Evolutionary conservation across 2,329 filamentous ascomycete species (phyloP).

Genomic region (Ascochyta viciae-villosae): DNA sequence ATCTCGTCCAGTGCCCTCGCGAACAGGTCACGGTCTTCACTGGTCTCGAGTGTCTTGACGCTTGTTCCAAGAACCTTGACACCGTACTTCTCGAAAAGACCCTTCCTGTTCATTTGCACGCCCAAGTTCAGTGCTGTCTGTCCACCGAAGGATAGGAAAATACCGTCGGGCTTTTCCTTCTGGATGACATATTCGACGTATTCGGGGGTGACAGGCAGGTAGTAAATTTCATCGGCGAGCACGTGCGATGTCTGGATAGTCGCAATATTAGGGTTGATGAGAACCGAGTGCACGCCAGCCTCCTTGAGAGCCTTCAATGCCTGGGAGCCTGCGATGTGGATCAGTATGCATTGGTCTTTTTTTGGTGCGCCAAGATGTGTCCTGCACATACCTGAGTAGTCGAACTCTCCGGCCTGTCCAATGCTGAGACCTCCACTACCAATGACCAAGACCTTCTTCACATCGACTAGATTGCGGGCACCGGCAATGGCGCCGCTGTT

Average conservation of each 20-base stretch:
- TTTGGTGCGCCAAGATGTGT: neutral
- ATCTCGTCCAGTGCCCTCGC: conserved; percentile 96
- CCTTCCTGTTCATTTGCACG: conserved; percentile 96
- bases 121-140: conserved; percentile 97
- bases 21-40: conserved; percentile 95
- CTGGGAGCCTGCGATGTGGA: conserved; percentile 73
- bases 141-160: conserved; percentile 96
- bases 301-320: conserved; percentile 97
- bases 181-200: conserved; percentile 98
- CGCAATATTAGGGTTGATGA: conserved; percentile 98
- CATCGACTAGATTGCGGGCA: conserved; percentile 77
- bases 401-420: conserved; percentile 97
- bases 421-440: conserved; percentile 94
- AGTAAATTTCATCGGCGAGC: conserved; percentile 97
- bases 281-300: conserved; percentile 86
- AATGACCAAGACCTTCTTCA: conserved; percentile 97
- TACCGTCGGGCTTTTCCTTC: conserved; percentile 92
- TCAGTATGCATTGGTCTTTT: conserved; percentile 24
- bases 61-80: conserved; percentile 96
- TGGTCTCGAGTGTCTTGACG: conserved; percentile 91
- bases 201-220: conserved; percentile 95
- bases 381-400: conserved; percentile 81
- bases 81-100: conserved; percentile 92
- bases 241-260: conserved; percentile 98
- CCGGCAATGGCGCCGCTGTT: conserved; percentile 85